These are phyloP conservation scores for Phytophthora gonapodyides DNA, from an alignment of 352 stramenopile species.

Conservation along the genomic window DNA sequence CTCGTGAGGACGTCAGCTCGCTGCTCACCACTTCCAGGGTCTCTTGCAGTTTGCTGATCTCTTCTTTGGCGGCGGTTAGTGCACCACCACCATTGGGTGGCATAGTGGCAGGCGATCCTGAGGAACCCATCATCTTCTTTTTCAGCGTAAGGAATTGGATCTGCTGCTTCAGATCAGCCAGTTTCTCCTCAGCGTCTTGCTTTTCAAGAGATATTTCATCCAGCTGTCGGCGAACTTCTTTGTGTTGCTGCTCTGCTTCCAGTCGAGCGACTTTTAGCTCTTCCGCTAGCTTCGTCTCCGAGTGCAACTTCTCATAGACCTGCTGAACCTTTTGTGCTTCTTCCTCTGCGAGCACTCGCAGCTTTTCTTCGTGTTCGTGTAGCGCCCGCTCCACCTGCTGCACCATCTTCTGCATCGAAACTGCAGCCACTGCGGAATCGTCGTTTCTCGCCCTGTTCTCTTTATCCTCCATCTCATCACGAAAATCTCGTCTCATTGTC, in stretches of 20 bases:
- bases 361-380: constrained; percentile 49
- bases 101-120: not conserved
- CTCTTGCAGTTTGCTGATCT: constrained; percentile 50
- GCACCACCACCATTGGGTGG: constrained; percentile 12
- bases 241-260: constrained; percentile 34
- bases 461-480: constrained; percentile 1
- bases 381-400: constrained; percentile 50
- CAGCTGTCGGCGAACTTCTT: constrained; percentile 40
- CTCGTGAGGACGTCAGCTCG: constrained; percentile 42
- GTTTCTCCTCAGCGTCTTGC: constrained; percentile 35
- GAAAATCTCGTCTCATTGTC: constrained; percentile 9
- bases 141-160: constrained; percentile 53
- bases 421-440: constrained; percentile 6
- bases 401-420: constrained; percentile 55
- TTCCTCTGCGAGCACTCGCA: constrained; percentile 51
- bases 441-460: constrained; percentile 16
- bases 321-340: constrained; percentile 52
- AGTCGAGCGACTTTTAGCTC: constrained; percentile 44
- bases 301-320: constrained; percentile 60
- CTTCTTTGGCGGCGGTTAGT: constrained; percentile 24
- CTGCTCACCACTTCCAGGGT: constrained; percentile 48
- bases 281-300: constrained; percentile 49
- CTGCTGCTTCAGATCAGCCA: constrained; percentile 58
- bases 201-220: constrained; percentile 45
- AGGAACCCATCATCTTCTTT: constrained; percentile 45